Evolutionary conservation across 106 monocot species (phyloP).

Genomic region (Chionographis japonica): DNA sequence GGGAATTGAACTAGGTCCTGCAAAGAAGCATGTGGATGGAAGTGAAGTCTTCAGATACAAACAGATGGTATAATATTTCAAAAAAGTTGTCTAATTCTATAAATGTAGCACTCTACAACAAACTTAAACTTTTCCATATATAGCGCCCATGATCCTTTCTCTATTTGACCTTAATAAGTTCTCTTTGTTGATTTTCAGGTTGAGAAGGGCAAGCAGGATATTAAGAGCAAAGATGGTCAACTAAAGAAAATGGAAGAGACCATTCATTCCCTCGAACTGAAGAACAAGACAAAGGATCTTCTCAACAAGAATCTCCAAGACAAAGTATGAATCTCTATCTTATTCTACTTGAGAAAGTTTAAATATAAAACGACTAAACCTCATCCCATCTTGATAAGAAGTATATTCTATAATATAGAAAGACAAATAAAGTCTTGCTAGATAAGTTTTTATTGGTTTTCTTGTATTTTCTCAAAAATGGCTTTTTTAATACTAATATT

Average conservation of each 20-base stretch:
- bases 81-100: not conserved
- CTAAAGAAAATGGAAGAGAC: conserved; percentile 72
- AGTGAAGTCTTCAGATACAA: conserved; percentile 61
- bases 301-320: conserved; percentile 71
- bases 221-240: conserved; percentile 59
- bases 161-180: not conserved
- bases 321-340: conserved; percentile 33
- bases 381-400: no score
- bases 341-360: not conserved
- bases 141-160: not conserved
- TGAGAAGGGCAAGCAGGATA: conserved; percentile 78
- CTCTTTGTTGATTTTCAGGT: conserved; percentile 26
- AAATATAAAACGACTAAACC: no score
- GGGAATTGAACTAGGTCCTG: conserved; percentile 87
- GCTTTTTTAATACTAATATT: no score
- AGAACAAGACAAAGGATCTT: conserved; percentile 71
- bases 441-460: no score
- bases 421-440: no score
- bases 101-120: not conserved
- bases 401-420: no score
- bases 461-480: no score
- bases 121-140: not conserved
- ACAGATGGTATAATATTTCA: conserved; percentile 45
- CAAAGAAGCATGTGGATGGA: conserved; percentile 77
- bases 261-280: conserved; percentile 53